Evolutionary conservation across 164 flowering plant genomes (phyloP).

Genomic region (Magnolia sinica): DNA sequence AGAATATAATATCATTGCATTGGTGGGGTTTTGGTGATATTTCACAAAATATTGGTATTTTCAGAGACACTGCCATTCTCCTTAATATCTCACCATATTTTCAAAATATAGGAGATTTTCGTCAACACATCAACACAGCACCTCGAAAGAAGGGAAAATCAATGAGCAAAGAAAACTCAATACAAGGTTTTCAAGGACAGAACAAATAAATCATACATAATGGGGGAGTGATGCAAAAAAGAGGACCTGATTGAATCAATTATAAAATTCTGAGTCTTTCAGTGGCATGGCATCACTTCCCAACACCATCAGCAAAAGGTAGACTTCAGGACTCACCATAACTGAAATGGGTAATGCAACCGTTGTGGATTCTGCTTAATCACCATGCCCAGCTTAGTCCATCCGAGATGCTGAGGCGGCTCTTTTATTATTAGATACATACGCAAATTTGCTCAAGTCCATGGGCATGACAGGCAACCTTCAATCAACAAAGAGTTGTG

Average conservation of each 20-base stretch:
- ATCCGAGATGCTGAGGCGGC: conserved; percentile 16
- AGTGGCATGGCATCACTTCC: not conserved
- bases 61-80: no score
- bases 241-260: not conserved
- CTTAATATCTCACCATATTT: no score
- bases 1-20: no score
- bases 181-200: not conserved
- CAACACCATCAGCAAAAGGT: not conserved
- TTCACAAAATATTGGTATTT: no score
- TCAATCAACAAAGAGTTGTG: conserved; percentile 6
- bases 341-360: not conserved
- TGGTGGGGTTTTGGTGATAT: no score
- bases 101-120: not conserved
- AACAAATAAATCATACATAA: not conserved
- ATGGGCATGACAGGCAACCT: conserved; percentile 28
- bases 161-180: not conserved
- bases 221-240: not conserved
- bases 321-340: not conserved
- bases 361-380: not conserved
- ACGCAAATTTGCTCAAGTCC: conserved; percentile 51
- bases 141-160: not conserved
- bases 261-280: not conserved
- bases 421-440: conserved; percentile 38
- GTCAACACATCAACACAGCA: not conserved
- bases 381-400: conserved; percentile 2